Evolutionary conservation across 2,329 filamentous ascomycete species (phyloP).

Genomic region (Penicillium sp.): DNA sequence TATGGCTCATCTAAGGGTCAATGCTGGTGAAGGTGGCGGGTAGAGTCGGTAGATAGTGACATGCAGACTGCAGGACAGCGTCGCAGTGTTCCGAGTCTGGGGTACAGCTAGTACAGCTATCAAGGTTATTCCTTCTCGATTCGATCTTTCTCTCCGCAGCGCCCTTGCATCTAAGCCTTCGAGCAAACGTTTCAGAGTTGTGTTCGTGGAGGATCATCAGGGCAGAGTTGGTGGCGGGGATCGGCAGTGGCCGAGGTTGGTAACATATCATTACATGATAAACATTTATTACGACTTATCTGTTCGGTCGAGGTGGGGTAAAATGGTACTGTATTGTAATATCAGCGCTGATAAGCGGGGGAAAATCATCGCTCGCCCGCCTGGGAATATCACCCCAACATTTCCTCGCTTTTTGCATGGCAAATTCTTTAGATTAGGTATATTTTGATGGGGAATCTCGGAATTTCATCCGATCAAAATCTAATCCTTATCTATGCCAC

Average conservation of each 20-base stretch:
- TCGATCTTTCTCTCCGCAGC: not conserved
- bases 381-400: too few species aligned
- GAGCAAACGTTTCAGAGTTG: not conserved
- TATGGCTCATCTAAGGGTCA: not conserved
- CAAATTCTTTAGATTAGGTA: too few species aligned
- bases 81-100: not conserved
- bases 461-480: too few species aligned
- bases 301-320: not conserved
- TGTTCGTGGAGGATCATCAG: not conserved
- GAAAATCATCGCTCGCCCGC: too few species aligned
- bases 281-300: not conserved
- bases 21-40: not conserved
- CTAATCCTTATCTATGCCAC: too few species aligned
- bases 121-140: conserved; percentile 16
- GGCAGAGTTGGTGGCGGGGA: conserved; percentile 18
- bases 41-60: not conserved
- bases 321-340: conserved; percentile 9
- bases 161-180: not conserved
- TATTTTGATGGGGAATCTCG: too few species aligned
- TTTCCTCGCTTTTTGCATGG: too few species aligned
- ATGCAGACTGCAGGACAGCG: too few species aligned
- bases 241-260: conserved; percentile 32
- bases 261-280: not conserved
- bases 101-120: not conserved
- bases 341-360: too few species aligned